phyloP scores from a whole-genome alignment of 2,329 filamentous ascomycete species.

The Scytalidium sp. region DNA sequence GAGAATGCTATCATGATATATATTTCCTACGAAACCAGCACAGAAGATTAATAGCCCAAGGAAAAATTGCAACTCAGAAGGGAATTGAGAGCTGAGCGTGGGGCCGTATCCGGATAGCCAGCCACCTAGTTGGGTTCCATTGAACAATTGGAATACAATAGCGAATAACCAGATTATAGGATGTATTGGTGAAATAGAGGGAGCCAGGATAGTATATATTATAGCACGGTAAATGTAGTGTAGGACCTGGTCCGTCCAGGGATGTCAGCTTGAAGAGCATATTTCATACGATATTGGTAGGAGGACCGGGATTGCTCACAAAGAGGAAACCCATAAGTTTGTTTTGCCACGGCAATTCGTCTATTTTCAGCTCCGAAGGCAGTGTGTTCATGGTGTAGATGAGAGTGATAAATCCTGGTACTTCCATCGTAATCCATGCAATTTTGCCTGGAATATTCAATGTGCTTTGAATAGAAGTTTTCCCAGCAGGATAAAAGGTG shows the following conservation, averaged over 20 bases:
- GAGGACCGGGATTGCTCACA: conserved; percentile 27
- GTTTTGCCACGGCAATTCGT: conserved; percentile 71
- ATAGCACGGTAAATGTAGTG: conserved; percentile 93
- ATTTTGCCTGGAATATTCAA: conserved; percentile 87
- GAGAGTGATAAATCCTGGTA: conserved; percentile 71
- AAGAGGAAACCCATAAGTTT: conserved; percentile 70
- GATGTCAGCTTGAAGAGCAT: not conserved
- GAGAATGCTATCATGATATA: conserved; percentile 85
- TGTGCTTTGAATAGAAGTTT: conserved; percentile 72
- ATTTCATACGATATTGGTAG: not conserved
- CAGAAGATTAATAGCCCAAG: conserved; percentile 72
- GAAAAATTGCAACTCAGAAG: not conserved
- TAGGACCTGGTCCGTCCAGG: conserved; percentile 48
- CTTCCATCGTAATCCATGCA: conserved; percentile 88
- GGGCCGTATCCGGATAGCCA: conserved; percentile 83
- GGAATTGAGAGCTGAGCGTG: conserved; percentile 39
- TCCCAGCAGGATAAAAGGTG: conserved; percentile 89
- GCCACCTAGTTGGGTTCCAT: conserved; percentile 72
- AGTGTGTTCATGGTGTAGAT: conserved; percentile 76
- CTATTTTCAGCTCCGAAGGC: conserved; percentile 54
- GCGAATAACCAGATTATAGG: conserved; percentile 62
- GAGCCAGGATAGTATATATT: conserved; percentile 76
- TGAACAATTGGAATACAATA: conserved; percentile 72
- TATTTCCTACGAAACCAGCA: conserved; percentile 74
- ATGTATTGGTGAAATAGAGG: conserved; percentile 91